A percentile compares a stretch with the other conserved stretches of the same genome.
Evolutionary conservation across 148 eudicot species (phyloP).

Genomic region (Dianthus caryophyllus): DNA sequence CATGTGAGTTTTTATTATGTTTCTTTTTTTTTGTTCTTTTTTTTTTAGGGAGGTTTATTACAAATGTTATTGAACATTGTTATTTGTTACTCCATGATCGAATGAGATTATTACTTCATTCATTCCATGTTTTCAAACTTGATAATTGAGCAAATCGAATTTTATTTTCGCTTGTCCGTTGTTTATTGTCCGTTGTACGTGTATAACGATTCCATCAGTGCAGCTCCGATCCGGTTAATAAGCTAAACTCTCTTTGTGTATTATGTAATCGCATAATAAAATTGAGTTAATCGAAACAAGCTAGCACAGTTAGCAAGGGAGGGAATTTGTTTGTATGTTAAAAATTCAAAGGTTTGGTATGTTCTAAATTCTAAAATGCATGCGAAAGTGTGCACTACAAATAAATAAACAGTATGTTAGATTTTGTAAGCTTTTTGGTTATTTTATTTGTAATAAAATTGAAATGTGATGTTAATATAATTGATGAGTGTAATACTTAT

Average conservation of each 20-base stretch:
- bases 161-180: too few relatives aligned
- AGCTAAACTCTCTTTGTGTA: too few relatives aligned
- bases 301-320: too few relatives aligned
- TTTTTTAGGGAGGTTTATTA: background rate
- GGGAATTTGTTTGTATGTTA: background rate
- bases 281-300: too few relatives aligned
- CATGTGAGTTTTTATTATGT: background rate
- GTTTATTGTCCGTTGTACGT: too few relatives aligned
- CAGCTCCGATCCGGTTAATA: too few relatives aligned
- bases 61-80: conserved; percentile 17
- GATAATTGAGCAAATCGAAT: too few relatives aligned
- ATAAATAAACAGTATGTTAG: conserved; percentile 21
- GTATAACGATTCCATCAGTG: too few relatives aligned
- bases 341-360: background rate
- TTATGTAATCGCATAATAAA: too few relatives aligned
- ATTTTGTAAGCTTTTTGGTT: conserved; percentile 18
- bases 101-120: conserved; percentile 8
- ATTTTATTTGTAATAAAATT: background rate
- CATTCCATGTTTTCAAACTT: conserved; percentile 5
- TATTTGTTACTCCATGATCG: conserved; percentile 4
- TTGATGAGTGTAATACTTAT: background rate
- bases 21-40: background rate
- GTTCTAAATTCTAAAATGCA: conserved; percentile 11
- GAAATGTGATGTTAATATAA: too few relatives aligned
- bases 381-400: conserved; percentile 47